Conservation (phyloP, 2,329 filamentous ascomycete species). For the Penicillium sp. region DNA sequence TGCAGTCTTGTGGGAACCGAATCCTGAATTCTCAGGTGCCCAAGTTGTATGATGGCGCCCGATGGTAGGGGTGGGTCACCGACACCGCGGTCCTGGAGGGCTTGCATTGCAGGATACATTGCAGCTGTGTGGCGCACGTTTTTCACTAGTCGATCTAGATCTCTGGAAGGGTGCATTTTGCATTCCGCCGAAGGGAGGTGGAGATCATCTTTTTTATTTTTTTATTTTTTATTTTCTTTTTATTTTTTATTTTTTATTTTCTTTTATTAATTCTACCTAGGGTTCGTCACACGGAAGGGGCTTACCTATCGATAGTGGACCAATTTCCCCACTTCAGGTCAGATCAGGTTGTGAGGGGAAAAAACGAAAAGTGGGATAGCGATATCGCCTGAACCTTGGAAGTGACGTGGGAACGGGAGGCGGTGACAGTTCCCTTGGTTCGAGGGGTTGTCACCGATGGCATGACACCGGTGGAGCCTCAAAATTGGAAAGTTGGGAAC, state of each 20-base stretch:
- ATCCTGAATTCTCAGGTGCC: neutral
- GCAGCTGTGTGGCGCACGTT: slow-evolving; percentile 8
- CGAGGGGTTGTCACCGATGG: neutral
- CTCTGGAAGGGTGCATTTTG: neutral
- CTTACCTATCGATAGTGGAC: neutral
- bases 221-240: neutral
- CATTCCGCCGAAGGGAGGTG: neutral
- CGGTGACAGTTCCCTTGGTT: neutral
- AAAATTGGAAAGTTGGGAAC: neutral
- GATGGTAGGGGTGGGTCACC: slow-evolving; percentile 9
- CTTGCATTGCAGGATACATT: slow-evolving; percentile 1
- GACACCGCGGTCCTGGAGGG: slow-evolving; percentile 5
- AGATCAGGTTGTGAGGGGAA: slow-evolving; percentile 1
- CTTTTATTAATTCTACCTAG: neutral
- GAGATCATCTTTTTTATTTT: neutral
- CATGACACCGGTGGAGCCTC: neutral
- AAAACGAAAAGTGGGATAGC: neutral
- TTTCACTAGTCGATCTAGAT: slow-evolving; percentile 7
- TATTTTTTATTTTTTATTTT: neutral
- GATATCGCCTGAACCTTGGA: neutral
- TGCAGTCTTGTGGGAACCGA: neutral
- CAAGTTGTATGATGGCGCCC: neutral
- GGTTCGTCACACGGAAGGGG: slow-evolving; percentile 1
- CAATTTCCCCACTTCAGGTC: neutral
- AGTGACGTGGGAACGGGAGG: neutral